A percentile compares a stretch with the other conserved stretches of the same genome.
These are phyloP conservation scores for Flaveria brownii DNA, from an alignment of 129 eudicot species.

Conservation along the genomic window DNA sequence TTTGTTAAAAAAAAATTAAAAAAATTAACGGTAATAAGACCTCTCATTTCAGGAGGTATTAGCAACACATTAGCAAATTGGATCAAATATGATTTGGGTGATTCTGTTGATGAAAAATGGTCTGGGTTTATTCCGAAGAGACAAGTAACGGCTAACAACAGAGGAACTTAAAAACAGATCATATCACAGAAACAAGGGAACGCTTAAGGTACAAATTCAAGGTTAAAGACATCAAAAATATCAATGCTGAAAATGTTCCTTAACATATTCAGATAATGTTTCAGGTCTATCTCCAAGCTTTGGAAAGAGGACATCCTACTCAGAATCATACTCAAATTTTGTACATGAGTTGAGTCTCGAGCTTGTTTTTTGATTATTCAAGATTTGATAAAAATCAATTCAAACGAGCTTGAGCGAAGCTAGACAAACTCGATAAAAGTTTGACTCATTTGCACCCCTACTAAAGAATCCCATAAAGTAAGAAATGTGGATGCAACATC, in stretches of 20 bases:
- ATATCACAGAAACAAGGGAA: not conserved
- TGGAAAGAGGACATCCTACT: not conserved
- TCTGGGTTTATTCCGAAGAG: not conserved
- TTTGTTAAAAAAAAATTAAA: not conserved
- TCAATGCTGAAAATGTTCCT: not conserved
- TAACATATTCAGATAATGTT: not conserved
- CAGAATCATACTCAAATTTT: not conserved
- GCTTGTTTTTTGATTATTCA: no score
- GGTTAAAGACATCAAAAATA: not conserved
- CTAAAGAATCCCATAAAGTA: not conserved
- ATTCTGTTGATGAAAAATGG: not conserved
- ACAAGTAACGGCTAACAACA: not conserved
- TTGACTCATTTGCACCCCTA: not conserved
- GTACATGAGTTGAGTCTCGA: not conserved
- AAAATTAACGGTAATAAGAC: no score
- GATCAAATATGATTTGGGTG: not conserved
- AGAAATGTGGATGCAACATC: not conserved
- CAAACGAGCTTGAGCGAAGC: not conserved
- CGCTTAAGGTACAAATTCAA: not conserved
- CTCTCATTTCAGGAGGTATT: no score
- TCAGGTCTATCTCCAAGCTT: not conserved
- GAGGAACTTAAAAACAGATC: not conserved
- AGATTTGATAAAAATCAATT: no score
- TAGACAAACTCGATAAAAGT: not conserved
- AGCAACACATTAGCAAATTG: not conserved